Evolutionary conservation across 371 early-diverging fungal species (phyloP), one percentile per base, ranked within the genome.

Genomic region (Phascolomyces articulosus): DNA sequence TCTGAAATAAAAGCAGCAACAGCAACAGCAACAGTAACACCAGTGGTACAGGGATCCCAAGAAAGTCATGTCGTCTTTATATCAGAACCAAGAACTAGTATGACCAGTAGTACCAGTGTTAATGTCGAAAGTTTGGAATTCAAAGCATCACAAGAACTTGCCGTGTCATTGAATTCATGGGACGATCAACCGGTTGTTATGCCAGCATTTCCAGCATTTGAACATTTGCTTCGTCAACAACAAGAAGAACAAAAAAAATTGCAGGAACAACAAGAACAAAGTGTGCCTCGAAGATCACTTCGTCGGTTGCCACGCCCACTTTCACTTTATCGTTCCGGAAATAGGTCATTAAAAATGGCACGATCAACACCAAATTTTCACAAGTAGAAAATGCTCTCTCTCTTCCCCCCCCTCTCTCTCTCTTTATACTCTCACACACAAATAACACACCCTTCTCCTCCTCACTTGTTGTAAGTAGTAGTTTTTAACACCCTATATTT

Each of bases 91-190:
- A 51, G 51, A n/a, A 24, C 51, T n/a, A 51, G 51, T 23, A 51
- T 51, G 11, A 51, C 48, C 48, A 48, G 60, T 15, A 60, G 34
- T 11, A 56, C 31, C 7, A 41, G 47, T 59, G 60, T 47, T 28
- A 53, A 40, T 53, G 55, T 55, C 40, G 63, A 62, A 55, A 38
- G 47, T n/a, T 41, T 62, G n/a, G 55, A 62, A 18, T 62, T 62
- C 20, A 55, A 47, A 44, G 63, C 54, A 15, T 53, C 63, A 34
- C 63, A 51, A 38, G 63, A 62, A 26, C 44, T 62, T 23, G 63
- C 63, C 10, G 21, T 54, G 23, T 55, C 51, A 16, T 40, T 62
- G 13, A 40, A 53, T 2, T 40, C 13, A 11, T 53, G 55, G 41
- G 24, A 38, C 28, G 47, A 38, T 23, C 38, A 40, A n/a, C 55